Base-by-base conservation (phyloP, 2,329 filamentous ascomycete species). In the Pyricularia grisea region DNA sequence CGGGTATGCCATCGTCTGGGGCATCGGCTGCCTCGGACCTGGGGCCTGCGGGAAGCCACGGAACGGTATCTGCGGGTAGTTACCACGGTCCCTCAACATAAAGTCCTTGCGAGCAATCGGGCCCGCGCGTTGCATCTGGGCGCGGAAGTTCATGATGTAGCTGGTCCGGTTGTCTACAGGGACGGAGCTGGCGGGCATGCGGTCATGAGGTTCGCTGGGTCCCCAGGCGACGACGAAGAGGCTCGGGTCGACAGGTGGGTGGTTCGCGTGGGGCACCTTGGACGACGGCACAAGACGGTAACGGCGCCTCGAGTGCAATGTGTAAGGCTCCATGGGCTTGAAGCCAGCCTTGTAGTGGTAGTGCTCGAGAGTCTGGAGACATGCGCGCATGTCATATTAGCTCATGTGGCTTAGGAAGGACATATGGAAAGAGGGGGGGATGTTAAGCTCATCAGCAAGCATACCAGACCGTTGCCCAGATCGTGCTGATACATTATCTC, bases 141-240 rank as follows among this genome's bases (percentile, higher is more conserved):
- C 84, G 74, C 88, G 83, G 69, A 88, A 86, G 70, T 85, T 83
- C 77, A 93, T 83, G 20, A 85, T 83, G 66, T 82, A 78, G 70
- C 89, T 88, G 63, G 86, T 82, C 31, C 88, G 87, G 66, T 86
- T 84, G 61, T 88, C 84, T 69, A 90, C 83, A 0, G 87, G 89
- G 23, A 94, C 86, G 73, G 88, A 84, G 58, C 85, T 85, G 25
- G 88, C 84, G 1, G 92, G 91, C 42, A 96, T 83, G 70, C 91
- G 87, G 72, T 94, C 90, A 69, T 87, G 86, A 65, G 87, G 88
- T 58, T 95, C 91, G 9, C 92, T 86, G 69, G 90, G 89, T 50
- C 90, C 89, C 78, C 97, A 98, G 80, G 97, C 94, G 33, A 97
- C 88, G 68, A 99, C 89, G 90, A 93, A 98, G 20, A 98, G 84